These are phyloP conservation scores for Aphanomyces euteiches DNA, from an alignment of 352 stramenopile species.

Conservation along the genomic window DNA sequence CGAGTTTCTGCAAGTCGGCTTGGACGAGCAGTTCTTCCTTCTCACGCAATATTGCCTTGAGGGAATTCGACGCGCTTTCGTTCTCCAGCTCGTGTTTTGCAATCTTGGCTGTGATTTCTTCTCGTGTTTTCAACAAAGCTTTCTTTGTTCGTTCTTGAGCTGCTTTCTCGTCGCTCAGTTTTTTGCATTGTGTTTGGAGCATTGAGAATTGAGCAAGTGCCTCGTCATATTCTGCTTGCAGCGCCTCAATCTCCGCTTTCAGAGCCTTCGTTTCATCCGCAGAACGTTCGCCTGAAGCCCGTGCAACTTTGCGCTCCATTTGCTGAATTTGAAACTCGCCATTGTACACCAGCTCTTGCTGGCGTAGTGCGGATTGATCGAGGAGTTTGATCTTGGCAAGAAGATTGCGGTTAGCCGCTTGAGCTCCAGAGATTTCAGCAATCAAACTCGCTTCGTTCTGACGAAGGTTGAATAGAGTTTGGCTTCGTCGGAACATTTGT, in stretches of 20 bases:
- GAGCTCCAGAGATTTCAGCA: conserved; percentile 89
- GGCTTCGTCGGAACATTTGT: conserved; percentile 88
- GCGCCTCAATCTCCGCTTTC: conserved; percentile 84
- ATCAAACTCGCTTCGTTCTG: conserved; percentile 87
- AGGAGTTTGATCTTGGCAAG: conserved; percentile 88
- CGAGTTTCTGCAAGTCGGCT: conserved; percentile 91
- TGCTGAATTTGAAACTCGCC: conserved; percentile 97
- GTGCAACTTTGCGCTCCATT: conserved; percentile 93
- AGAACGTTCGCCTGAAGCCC: conserved; percentile 88
- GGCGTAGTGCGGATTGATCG: conserved; percentile 81
- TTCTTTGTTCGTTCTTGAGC: conserved; percentile 71
- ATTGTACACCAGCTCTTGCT: conserved; percentile 95
- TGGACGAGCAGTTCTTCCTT: conserved; percentile 93
- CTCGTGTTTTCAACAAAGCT: conserved; percentile 64
- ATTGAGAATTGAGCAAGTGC: conserved; percentile 86
- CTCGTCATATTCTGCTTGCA: conserved; percentile 87
- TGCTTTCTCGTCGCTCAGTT: conserved; percentile 89
- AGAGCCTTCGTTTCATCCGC: conserved; percentile 93
- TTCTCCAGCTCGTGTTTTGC: conserved; percentile 90
- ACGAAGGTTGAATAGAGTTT: conserved; percentile 82
- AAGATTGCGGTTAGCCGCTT: conserved; percentile 85
- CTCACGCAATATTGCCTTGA: conserved; percentile 75
- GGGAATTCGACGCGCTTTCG: conserved; percentile 71
- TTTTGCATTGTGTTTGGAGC: conserved; percentile 88
- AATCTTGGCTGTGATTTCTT: conserved; percentile 78